Evolutionary conservation across 805 yeast species (phyloP).

Genomic region (Wickerhamiella azyma): DNA sequence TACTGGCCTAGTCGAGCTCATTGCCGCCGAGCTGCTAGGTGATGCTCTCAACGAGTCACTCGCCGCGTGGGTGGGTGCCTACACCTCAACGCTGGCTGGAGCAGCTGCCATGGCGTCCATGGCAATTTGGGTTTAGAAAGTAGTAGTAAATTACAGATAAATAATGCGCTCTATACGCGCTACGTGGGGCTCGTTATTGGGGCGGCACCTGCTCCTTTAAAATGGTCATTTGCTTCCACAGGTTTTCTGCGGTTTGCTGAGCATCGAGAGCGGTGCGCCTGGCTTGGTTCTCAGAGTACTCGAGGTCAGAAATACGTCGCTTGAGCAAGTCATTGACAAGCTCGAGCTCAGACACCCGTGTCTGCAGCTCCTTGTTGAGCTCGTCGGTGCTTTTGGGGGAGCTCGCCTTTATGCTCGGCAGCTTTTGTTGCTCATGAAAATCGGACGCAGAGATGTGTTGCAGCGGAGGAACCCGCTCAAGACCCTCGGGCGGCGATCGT

Average conservation of each 20-base stretch:
- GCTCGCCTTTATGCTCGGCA: constrained; percentile 2
- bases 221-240: constrained; percentile 9
- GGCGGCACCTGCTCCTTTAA: constrained; percentile 2
- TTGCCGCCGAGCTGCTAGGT: constrained; percentile 62
- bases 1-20: constrained; percentile 62
- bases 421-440: constrained; percentile 9
- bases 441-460: constrained; percentile 18
- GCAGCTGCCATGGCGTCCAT: constrained; percentile 48
- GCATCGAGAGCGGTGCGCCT: constrained; percentile 17
- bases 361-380: constrained; percentile 37
- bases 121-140: constrained; percentile 45
- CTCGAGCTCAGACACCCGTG: constrained; percentile 78
- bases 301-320: constrained; percentile 70
- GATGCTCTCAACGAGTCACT: constrained; percentile 17
- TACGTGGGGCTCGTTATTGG: not conserved
- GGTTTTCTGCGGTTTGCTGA: constrained; percentile 8
- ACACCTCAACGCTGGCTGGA: constrained; percentile 33
- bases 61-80: constrained; percentile 16
- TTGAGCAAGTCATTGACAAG: constrained; percentile 79
- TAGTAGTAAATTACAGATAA: not conserved
- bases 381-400: constrained; percentile 3
- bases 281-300: constrained; percentile 30
- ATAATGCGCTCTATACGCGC: not conserved
- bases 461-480: constrained; percentile 20
- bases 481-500: constrained; percentile 17